Base-by-base conservation (phyloP, 2,329 filamentous ascomycete species). In the Calcarisporium arbuscula region DNA sequence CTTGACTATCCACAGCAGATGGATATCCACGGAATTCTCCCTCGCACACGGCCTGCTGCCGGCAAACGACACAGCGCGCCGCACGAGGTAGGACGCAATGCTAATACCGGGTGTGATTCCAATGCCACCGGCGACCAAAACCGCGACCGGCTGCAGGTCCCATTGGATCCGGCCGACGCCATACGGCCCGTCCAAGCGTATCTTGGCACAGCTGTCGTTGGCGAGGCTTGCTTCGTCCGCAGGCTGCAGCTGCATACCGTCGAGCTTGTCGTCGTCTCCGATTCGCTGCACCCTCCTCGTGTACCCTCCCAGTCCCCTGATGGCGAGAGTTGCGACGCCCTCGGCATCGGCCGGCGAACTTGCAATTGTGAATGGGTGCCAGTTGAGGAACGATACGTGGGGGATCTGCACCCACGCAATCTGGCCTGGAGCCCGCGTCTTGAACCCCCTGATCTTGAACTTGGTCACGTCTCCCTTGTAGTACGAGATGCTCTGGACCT, bases 311-410 rank as follows among this genome's bases (percentile, higher is more conserved):
- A 39, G 28, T 5, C 32, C 28, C 15, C 36, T 28, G n/a, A 39
- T 16, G 4, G 46, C 48, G 20, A 50, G 18, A 12, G 40, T 41
- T 4, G 38, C 30, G 12, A 35, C 10, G 10, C 19, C 27, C 4
- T 30, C 17, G 6, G 4, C 18, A 15, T 42, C 31, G 11, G 31
- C 36, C 6, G 45, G 44, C 4, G 36, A 38, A 4, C 32, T 38
- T 16, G 45, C 45, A 25, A 50, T 40, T 4, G 49, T 49, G 27
- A 52, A 52, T 3, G 49, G 49, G 35, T 52, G 49, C 48, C 49
- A 52, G 29, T 50, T 48, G 22, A 49, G 28, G 7, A 41, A 41
- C 1, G 44, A 47, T 3, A 49, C 28, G 14, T 31, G 28, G 11
- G 42, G 45, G 8, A 52, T 32, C 30, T 49, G 48, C 5, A 49